These are phyloP conservation scores for Avena atlantica DNA, from an alignment of 176 grass and related monocot species.

Conservation along the genomic window DNA sequence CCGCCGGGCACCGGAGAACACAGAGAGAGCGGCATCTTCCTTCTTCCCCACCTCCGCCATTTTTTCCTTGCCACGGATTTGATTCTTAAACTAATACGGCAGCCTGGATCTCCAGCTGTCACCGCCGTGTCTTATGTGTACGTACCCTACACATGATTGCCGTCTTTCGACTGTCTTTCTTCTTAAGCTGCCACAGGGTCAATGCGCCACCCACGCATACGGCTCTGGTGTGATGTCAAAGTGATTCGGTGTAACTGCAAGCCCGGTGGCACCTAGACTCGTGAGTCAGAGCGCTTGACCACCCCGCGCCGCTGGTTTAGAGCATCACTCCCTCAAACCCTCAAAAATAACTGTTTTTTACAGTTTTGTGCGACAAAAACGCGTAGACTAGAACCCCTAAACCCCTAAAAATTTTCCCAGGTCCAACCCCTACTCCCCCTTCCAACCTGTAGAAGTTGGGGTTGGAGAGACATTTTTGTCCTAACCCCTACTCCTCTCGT, in stretches of 20 bases:
- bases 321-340: too few species aligned
- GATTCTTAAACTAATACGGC: constrained; percentile 8
- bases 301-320: not conserved
- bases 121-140: not conserved
- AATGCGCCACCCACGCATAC: not conserved
- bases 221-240: constrained; percentile 37
- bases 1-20: not conserved
- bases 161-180: not conserved
- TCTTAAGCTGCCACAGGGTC: not conserved
- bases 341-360: too few species aligned
- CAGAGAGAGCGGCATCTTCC: not conserved
- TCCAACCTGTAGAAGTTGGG: too few species aligned
- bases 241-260: constrained; percentile 39
- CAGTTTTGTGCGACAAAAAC: too few species aligned
- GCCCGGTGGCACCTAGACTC: constrained; percentile 22
- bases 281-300: constrained; percentile 44
- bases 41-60: not conserved
- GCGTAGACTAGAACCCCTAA: too few species aligned
- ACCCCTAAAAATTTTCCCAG: too few species aligned
- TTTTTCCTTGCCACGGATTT: not conserved
- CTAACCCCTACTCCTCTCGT: too few species aligned
- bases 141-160: constrained; percentile 10
- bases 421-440: too few species aligned
- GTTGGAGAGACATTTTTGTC: too few species aligned
- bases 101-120: not conserved